Base-by-base conservation (phyloP, 768 basidiomycete genomes). In the Lactarius indigo region DNA sequence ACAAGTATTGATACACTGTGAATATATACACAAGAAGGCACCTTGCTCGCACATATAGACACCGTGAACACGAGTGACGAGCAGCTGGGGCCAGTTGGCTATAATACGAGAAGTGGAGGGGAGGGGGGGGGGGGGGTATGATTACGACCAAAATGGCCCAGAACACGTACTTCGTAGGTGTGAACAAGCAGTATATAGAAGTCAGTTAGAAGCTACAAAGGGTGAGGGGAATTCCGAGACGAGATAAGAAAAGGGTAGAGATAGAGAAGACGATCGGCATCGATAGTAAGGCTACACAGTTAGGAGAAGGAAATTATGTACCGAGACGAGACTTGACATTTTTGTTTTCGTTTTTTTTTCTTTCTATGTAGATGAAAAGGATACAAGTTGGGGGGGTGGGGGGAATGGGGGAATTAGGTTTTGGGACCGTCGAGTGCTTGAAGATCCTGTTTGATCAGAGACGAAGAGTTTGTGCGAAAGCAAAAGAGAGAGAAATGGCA, bases 381-480 rank as follows among this genome's bases (percentile, higher is more conserved):
- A 52, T 52, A 52, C 50, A 52, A 52, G 26, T 52, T 52, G 12
- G 26, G 13, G 35, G 50, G 50, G 3, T 6, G 23, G 23, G n/a
- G n/a, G n/a, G n/a, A n/a, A n/a, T n/a, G n/a, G n/a, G n/a, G 26
- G n/a, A 52, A 50, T 9, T n/a, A 26, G 23, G 13, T 5, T 52
- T 52, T 26, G 47, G 10, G 12, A 52, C 50, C 50, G 50, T 52
- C 50, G 50, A 15, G 6, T 52, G 50, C 50, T 52, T 23, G 50
- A 23, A 23, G n/a, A 50, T 26, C 50, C 23, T 52, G 50, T 28
- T 52, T 26, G 44, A 63, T 63, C 57, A 67, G 44, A 52, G 17
- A 64, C 57, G 5, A 42, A 44, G 33, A 35, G 13, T 31, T 35
- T n/a, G 31, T 35, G 52, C 62, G 52, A 31, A 33, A 42, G 56